Evolutionary conservation across 140 eudicot genomes (phyloP), one percentile per base, ranked within the genome.

Genomic region (Eryngium alpinum): DNA sequence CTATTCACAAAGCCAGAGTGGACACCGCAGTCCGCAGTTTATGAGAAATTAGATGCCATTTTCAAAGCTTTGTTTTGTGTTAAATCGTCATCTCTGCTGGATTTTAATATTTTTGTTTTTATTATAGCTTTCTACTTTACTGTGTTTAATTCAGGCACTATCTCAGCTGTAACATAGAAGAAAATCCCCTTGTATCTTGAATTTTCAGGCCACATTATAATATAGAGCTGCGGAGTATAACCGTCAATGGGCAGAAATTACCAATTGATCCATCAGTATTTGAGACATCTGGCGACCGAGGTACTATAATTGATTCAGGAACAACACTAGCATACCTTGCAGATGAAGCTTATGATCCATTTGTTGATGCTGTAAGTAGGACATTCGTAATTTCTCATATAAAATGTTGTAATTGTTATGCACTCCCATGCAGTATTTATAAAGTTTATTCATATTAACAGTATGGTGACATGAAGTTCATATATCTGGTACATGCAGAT

Each of bases 241-340:
- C 98, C 24, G 91, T 95, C 66, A 90, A 91, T 63, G 97, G 99
- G 53, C 95, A 90, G 85, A 86, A 80, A 22, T 88, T 95, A 83
- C 52, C 90, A 88, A 93, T 95, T 50, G 89, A 84, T 82, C 83
- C 96, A 75, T 80, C 91, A 53, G 93, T 89, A 73, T 95, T 95
- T 88, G 88, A 92, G 56, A 93, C 99, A 72, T 88, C 99, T 56
- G 63, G 77, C 84, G 90, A 85, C 83, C 72, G 89, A 66, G 99
- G 98, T 77, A 92, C 98, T 10, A 92, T 96, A 56, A 88, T 96
- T 75, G 99, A 96, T 91, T 96, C 98, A 0, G 99, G 99, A 82
- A 96, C 99, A 79, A 96, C 99, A 27, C 89, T 96, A 81, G 98
- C 99, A 25, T 96, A 96, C 88, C 89, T 96, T 82, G 97, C 96